Evolutionary conservation across 495 filamentous ascomycete genomes (phyloP), one percentile per base, ranked within the genome.

Genomic region (Hypomontagnella monticulosa): DNA sequence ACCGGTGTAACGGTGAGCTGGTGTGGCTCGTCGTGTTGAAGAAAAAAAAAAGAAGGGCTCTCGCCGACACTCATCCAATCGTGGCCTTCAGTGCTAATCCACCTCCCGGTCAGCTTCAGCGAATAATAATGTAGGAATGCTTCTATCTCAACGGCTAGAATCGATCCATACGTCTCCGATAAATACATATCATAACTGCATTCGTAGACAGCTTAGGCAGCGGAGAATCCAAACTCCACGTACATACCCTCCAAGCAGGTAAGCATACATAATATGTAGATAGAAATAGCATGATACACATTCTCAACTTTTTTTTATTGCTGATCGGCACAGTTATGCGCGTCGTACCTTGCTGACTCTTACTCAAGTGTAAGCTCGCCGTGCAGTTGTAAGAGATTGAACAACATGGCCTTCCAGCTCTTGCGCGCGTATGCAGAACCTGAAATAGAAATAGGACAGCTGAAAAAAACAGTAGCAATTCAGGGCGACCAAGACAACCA

Each of bases 1-100:
- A 52, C 36, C 55, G 66, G 66, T 61, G 66, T 69, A 55, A 64
- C 66, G 60, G 66, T 64, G 60, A 64, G 50, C 36, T 68, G 66
- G 49, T 63, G 66, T 64, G 60, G 63, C 49, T 69, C 55, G 42
- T 56, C 54, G 51, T 63, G 44, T 53, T 47, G 15, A 34, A 46
- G 18, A 34, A 56, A 50, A 55, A 47, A 44, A 37, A 56, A 43
- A 61, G 54, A 49, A 54, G 41, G 38, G 36, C 55, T 33, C 53
- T 63, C 38, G 2, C 53, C 61, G 54, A 47, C 9, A 18, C 38
- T 61, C 12, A 19, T 32, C 66, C 66, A 69, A 69, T 69, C 50
- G 36, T 33, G 55, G 43, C 23, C 16, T 34, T 46, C 16, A 34
- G 6, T 27, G 20, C 33, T 27, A 59, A 40, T 36, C 58, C 55